These are phyloP conservation scores for Rhizophlyctis rosea DNA, from an alignment of 192 early-diverging fungal genomes.

Conservation along the genomic window DNA sequence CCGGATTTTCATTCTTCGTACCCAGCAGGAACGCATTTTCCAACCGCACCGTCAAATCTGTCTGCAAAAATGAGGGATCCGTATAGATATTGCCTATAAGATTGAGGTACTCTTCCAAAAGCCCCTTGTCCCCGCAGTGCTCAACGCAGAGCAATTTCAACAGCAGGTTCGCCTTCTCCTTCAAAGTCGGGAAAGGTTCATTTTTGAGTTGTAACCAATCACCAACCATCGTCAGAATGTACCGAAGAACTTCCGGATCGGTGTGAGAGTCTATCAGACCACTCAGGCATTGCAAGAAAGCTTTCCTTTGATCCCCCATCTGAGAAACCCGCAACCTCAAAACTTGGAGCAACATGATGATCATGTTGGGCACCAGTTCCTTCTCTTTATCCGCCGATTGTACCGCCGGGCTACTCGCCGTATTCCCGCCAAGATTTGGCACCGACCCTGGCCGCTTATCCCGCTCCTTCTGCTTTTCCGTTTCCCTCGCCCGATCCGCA, in stretches of 20 bases:
- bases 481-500: no score
- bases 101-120: slow-evolving; percentile 81
- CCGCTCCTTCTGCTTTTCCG: no score
- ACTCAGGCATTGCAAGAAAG: slow-evolving; percentile 75
- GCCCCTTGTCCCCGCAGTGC: slow-evolving; percentile 57
- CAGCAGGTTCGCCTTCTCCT: slow-evolving; percentile 94
- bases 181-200: slow-evolving; percentile 91
- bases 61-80: slow-evolving; percentile 72
- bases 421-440: no score
- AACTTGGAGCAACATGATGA: slow-evolving; percentile 48
- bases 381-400: slow-evolving; percentile 26
- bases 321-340: slow-evolving; percentile 36
- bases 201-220: slow-evolving; percentile 82
- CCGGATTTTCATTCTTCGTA: slow-evolving; percentile 74
- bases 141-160: slow-evolving; percentile 89
- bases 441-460: no score
- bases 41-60: slow-evolving; percentile 88
- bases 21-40: slow-evolving; percentile 95
- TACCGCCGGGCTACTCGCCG: slow-evolving; percentile 23
- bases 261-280: slow-evolving; percentile 82
- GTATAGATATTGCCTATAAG: slow-evolving; percentile 92
- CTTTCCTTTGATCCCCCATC: slow-evolving; percentile 78
- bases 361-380: slow-evolving; percentile 42
- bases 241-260: slow-evolving; percentile 67
- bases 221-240: slow-evolving; percentile 77